Conservation (phyloP, 805 yeast species). For the Groenewaldozyma tartarivorans region DNA sequence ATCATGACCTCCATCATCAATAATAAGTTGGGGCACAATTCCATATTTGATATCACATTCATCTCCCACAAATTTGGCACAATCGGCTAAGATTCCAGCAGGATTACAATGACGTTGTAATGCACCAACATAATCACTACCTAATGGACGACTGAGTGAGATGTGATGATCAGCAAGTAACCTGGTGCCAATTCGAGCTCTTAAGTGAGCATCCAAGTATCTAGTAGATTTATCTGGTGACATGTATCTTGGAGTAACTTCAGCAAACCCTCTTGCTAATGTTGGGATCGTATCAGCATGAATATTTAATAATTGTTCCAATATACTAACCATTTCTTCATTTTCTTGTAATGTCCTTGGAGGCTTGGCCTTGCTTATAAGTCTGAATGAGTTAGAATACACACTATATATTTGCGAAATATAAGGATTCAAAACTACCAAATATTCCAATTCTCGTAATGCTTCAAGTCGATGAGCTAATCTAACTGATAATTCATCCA, state of each 20-base stretch:
- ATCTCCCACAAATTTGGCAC: constrained; percentile 71
- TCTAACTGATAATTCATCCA: neutral
- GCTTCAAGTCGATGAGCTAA: constrained; percentile 62
- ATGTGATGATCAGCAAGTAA: constrained; percentile 80
- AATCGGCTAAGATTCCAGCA: constrained; percentile 49
- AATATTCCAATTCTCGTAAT: constrained; percentile 68
- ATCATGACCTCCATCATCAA: constrained; percentile 44
- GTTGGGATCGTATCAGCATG: constrained; percentile 81
- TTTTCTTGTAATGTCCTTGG: constrained; percentile 47
- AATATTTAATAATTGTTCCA: constrained; percentile 53
- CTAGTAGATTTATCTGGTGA: constrained; percentile 41
- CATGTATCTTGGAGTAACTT: constrained; percentile 42
- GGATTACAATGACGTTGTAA: constrained; percentile 61
- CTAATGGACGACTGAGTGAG: constrained; percentile 41
- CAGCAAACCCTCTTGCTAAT: constrained; percentile 73
- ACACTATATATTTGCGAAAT: constrained; percentile 67
- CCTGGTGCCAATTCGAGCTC: constrained; percentile 80
- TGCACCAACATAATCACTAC: constrained; percentile 47
- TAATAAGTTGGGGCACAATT: constrained; percentile 48
- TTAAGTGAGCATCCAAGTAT: constrained; percentile 67
- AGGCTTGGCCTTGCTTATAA: constrained; percentile 34
- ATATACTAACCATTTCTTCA: constrained; percentile 39
- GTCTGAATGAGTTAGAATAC: constrained; percentile 60
- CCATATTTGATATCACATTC: constrained; percentile 79
- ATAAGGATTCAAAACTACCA: constrained; percentile 79